phyloP scores from a whole-genome alignment of 139 green algal genomes.

The Coelastrella sp. region DNA sequence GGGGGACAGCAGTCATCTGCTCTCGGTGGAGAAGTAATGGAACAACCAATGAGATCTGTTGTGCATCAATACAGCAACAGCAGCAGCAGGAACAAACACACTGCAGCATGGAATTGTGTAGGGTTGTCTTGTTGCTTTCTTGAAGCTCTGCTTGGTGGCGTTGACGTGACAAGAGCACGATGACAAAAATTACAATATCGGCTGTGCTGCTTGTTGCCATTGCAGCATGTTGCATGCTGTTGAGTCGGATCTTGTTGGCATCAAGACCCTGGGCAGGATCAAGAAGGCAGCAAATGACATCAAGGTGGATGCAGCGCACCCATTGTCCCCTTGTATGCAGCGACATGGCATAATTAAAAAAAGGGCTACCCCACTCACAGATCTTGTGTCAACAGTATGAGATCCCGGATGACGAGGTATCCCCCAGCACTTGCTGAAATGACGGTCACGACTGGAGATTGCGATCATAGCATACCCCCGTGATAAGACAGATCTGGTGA shows the following conservation, averaged over 20 bases:
- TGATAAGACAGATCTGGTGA: slow-evolving; percentile 57
- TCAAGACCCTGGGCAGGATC: too few species aligned
- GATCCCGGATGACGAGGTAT: slow-evolving; percentile 1
- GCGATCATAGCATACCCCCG: slow-evolving; percentile 62
- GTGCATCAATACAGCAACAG: not conserved
- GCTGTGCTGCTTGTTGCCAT: too few species aligned
- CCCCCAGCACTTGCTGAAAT: slow-evolving; percentile 63
- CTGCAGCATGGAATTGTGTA: not conserved
- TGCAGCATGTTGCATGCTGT: too few species aligned
- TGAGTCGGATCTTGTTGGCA: too few species aligned
- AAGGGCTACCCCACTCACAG: not conserved
- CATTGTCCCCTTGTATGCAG: not conserved
- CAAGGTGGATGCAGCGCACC: too few species aligned
- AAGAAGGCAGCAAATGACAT: too few species aligned
- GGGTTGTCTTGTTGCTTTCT: not conserved
- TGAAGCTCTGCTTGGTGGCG: not conserved
- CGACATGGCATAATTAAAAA: not conserved
- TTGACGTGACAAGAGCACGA: not conserved
- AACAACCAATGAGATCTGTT: not conserved
- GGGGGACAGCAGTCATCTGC: slow-evolving; percentile 59
- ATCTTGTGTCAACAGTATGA: not conserved
- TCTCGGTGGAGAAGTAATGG: slow-evolving; percentile 58
- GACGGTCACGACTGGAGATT: slow-evolving; percentile 57
- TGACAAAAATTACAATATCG: too few species aligned
- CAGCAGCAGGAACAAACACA: not conserved